These are phyloP conservation scores for Liriodendron chinense DNA, from an alignment of 164 flowering plant species.

Conservation along the genomic window DNA sequence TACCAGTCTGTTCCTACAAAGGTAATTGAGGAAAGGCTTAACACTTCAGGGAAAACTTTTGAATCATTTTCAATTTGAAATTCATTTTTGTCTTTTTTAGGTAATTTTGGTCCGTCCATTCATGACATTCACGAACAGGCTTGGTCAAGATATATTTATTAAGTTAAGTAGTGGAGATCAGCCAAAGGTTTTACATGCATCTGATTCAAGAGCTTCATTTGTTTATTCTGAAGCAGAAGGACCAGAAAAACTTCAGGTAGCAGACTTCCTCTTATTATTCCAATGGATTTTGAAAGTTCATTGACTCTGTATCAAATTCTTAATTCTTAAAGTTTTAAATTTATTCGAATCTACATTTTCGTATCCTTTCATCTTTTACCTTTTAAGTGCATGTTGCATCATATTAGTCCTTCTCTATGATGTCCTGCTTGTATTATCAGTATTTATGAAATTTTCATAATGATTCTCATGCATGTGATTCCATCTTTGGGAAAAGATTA, in stretches of 20 bases:
- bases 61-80: not conserved
- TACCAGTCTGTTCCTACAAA: constrained; percentile 89
- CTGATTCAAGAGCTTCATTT: constrained; percentile 82
- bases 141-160: constrained; percentile 68
- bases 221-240: constrained; percentile 43
- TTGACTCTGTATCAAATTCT: too few relatives aligned
- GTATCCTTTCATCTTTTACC: too few relatives aligned
- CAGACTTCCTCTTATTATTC: too few relatives aligned
- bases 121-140: constrained; percentile 90
- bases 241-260: constrained; percentile 71
- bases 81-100: constrained; percentile 30
- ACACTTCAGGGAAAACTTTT: not conserved
- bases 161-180: constrained; percentile 69
- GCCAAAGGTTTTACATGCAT: constrained; percentile 63
- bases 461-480: too few relatives aligned
- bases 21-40: constrained; percentile 34
- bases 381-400: too few relatives aligned
- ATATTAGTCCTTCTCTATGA: too few relatives aligned
- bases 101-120: constrained; percentile 80
- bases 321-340: too few relatives aligned
- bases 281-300: too few relatives aligned
- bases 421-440: not conserved
- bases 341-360: too few relatives aligned
- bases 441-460: not conserved
- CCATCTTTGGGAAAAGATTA: too few relatives aligned